Percentiles rank a stretch among this genome's conserved stretches.
Conservation (phyloP, 139 green algal genomes). For the Mychonastes homosphaera region DNA sequence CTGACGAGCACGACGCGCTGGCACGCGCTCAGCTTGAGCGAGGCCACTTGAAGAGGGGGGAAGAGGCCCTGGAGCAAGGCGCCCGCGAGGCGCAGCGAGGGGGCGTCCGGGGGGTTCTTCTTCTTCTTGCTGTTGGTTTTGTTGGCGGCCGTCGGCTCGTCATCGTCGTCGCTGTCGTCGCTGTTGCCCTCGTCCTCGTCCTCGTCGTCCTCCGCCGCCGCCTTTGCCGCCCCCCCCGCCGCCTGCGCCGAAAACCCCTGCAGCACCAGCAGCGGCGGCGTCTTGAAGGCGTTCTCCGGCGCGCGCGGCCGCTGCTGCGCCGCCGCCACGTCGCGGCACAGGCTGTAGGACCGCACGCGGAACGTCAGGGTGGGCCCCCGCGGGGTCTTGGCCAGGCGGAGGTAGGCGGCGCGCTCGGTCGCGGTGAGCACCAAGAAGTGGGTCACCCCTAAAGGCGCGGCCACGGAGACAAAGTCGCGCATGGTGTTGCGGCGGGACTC, state of each 20-base stretch:
- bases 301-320: constrained; percentile 51
- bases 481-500: constrained; percentile 49
- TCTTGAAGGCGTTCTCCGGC: constrained; percentile 50
- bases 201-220: neutral
- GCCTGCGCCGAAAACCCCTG: constrained; percentile 59
- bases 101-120: constrained; percentile 45
- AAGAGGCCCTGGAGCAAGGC: constrained; percentile 91
- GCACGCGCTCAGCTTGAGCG: constrained; percentile 54
- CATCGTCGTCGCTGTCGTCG: neutral
- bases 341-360: constrained; percentile 65
- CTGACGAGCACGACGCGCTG: constrained; percentile 21
- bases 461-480: constrained; percentile 94
- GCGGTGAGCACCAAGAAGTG: constrained; percentile 91
- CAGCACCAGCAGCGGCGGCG: constrained; percentile 80
- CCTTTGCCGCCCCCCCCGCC: neutral
- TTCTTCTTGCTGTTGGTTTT: neutral
- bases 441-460: constrained; percentile 85
- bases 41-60: constrained; percentile 88
- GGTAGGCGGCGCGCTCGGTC: constrained; percentile 71
- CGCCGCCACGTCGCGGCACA: constrained; percentile 69
- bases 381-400: constrained; percentile 79
- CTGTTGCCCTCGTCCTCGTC: neutral
- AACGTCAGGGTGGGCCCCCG: constrained; percentile 89
- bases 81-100: constrained; percentile 65
- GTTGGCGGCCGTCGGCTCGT: neutral